These are phyloP conservation scores for Ogataea zsoltii DNA, from an alignment of 805 yeast genomes.

Conservation along the genomic window DNA sequence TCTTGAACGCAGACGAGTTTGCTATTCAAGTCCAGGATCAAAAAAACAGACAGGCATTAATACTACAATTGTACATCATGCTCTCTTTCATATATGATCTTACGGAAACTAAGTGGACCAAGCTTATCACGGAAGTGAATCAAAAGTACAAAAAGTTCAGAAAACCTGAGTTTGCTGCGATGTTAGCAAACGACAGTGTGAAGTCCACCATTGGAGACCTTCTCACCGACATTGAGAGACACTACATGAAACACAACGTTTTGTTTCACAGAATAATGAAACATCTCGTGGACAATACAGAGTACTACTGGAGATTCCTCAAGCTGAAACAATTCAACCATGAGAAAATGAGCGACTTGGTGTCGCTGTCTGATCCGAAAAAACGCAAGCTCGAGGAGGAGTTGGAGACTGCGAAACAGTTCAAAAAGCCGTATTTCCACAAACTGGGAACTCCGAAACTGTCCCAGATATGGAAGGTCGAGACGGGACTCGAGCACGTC, in stretches of 20 bases:
- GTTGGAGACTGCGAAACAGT: constrained; percentile 8
- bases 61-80: constrained; percentile 29
- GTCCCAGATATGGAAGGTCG: constrained; percentile 29
- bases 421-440: constrained; percentile 25
- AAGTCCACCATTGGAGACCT: constrained; percentile 17
- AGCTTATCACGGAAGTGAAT: constrained; percentile 18
- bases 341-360: constrained; percentile 20
- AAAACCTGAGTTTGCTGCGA: constrained; percentile 22
- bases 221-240: constrained; percentile 25
- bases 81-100: constrained; percentile 22
- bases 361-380: constrained; percentile 13
- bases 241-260: constrained; percentile 16
- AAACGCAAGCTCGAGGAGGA: constrained; percentile 29
- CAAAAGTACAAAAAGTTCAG: constrained; percentile 25
- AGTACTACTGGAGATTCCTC: constrained; percentile 29
- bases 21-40: constrained; percentile 18
- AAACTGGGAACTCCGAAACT: constrained; percentile 32
- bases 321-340: constrained; percentile 33
- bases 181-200: constrained; percentile 16
- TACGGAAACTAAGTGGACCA: constrained; percentile 22
- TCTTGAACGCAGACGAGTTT: constrained; percentile 27
- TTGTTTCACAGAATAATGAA: constrained; percentile 16
- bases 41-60: constrained; percentile 19
- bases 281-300: constrained; percentile 19
- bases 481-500: constrained; percentile 25